These are phyloP conservation scores for Malus sylvestris DNA, from an alignment of 306 rosid species.

Conservation along the genomic window DNA sequence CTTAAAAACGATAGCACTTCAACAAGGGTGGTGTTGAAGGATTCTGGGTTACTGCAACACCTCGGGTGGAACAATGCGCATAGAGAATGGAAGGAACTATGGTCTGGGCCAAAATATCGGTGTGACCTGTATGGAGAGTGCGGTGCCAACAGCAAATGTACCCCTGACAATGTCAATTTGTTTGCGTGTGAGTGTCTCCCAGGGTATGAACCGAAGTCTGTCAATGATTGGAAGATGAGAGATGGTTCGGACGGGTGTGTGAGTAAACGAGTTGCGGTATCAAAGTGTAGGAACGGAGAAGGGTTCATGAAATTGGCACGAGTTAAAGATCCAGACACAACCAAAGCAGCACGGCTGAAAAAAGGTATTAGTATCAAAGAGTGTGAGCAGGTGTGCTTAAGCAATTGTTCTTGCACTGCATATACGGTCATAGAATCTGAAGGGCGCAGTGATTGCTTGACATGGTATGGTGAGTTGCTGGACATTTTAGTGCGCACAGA, in stretches of 20 bases:
- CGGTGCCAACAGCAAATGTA: constrained; percentile 36
- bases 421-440: constrained; percentile 24
- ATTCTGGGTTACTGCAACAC: too few species aligned
- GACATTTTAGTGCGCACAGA: constrained; percentile 28
- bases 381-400: constrained; percentile 35
- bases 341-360: constrained; percentile 15
- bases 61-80: fast-evolving
- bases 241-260: constrained; percentile 44
- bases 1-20: too few species aligned
- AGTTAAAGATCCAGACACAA: constrained; percentile 41
- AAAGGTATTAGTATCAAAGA: constrained; percentile 8
- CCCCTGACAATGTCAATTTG: constrained; percentile 8
- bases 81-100: not conserved
- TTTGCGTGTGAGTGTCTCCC: constrained; percentile 42
- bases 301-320: constrained; percentile 33
- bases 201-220: constrained; percentile 38
- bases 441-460: constrained; percentile 28
- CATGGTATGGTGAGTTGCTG: constrained; percentile 39
- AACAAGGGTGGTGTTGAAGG: too few species aligned
- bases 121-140: constrained; percentile 43
- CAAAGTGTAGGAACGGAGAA: constrained; percentile 38
- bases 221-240: constrained; percentile 26
- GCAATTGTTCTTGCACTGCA: constrained; percentile 46
- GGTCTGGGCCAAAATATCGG: constrained; percentile 18
- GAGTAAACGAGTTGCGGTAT: constrained; percentile 16